Base-by-base conservation (phyloP, 306 rosid species). In the Vicia villosa region DNA sequence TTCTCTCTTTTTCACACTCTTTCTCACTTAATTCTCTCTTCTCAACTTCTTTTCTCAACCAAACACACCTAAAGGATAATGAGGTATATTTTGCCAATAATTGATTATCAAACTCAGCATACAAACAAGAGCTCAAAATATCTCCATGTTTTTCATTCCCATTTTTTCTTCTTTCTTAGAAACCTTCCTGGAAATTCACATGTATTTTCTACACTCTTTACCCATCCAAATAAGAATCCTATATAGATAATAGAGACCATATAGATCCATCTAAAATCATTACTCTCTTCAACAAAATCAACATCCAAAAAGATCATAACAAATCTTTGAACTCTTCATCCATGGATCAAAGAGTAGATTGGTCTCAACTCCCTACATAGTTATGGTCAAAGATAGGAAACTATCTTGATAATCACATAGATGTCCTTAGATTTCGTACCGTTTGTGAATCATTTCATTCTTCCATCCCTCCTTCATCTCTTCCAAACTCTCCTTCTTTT, bases 281-380 rank as follows among this genome's bases (percentile, higher is more conserved):
- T 10, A 10, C 30, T 10, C 30, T 20, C 15, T 52, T 52, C 58
- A 49, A 0, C 56, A 51, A 20, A 19, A 3, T 20, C 28, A 24
- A 24, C 28, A 2, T 24, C 28, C 28, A 24, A 24, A 24, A 24
- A 24, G 3, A 24, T 2, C 45, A 41, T 7, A 51, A 55, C 1
- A 38, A 42, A 26, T 28, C n/a, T 15, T 46, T 65, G 26, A 6
- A 0, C 32, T 16, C 17, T 34, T 57, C 12, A 65, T 2, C 58
- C 20, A 74, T 77, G 81, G 74, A 50, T 57, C 58, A 50, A 1
- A 58, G 7, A 60, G 69, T 70, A 30, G 69, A 76, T 3, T 82
- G 95, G 91, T 84, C 78, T 41, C 55, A 70, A 72, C 85, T 89
- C n/a, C 91, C 91, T 10, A 41, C 11, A 24, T 91, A 89, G 21